Evolutionary conservation across 345 rosid genomes (phyloP), one percentile per base, ranked within the genome.

Genomic region (Limnanthes douglasii): DNA sequence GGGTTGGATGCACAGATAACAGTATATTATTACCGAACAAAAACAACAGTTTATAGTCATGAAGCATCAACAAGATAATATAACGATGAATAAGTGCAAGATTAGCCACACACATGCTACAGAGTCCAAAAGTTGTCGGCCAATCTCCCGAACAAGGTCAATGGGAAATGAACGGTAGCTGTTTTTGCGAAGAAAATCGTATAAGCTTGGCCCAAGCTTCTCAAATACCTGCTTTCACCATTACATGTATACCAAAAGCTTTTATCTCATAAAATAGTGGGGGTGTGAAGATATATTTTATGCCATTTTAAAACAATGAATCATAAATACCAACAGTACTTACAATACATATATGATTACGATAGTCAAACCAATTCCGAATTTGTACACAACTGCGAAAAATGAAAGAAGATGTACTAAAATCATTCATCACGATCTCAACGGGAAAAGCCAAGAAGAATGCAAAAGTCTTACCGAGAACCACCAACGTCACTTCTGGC

Each of bases 351-450:
- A 90, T 65, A 88, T 88, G 94, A 75, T 84, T 84, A 79, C 94
- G 95, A 90, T 84, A 80, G 95, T 90, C 94, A 90, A 90, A 90
- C 96, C 98, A 90, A 86, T 84, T 77, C 96, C 85, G 70, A 74
- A 90, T 68, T 73, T 84, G 96, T 69, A 90, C 98, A 84, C 96
- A 90, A 84, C 98, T 84, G 94, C 96, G 85, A 85, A 65, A 92
- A 90, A 80, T 64, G 57, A 73, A 77, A 69, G 53, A 52, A 21
- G 70, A 64, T 69, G 65, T 54, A 64, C 75, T 64, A 64, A 61
- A 47, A 56, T 46, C 50, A 56, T 29, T 56, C 61, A 54, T 44
- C 29, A 57, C 29, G 22, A 20, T 37, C 41, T 48, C 27, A 23
- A 28, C 43, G 35, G 18, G 14, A 33, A 5, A 39, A 32, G 34